These are phyloP conservation scores for Cystofilobasidium capitatum DNA, from an alignment of 768 basidiomycete genomes.

Conservation along the genomic window DNA sequence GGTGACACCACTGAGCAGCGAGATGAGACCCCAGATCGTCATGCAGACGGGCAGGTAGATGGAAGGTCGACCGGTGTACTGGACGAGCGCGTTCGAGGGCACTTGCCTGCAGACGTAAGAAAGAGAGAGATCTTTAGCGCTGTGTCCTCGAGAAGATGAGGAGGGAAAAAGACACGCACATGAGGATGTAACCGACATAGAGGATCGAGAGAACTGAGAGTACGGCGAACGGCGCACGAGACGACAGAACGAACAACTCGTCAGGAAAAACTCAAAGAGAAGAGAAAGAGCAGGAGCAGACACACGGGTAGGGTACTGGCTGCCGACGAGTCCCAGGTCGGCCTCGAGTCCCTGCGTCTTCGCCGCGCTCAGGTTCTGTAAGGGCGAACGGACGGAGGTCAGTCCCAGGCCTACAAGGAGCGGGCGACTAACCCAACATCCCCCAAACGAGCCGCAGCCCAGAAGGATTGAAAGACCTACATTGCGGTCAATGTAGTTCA, in stretches of 20 bases:
- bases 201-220: conserved; percentile 34
- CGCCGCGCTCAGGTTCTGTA: conserved; percentile 37
- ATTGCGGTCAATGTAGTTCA: conserved; percentile 43
- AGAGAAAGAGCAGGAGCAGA: conserved; percentile 42
- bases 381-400: background rate
- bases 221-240: too few species aligned
- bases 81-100: conserved; percentile 38
- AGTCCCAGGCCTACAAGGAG: background rate
- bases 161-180: background rate
- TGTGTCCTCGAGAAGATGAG: background rate
- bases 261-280: conserved; percentile 2
- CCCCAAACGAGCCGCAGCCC: too few species aligned
- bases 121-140: background rate
- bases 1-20: conserved; percentile 52
- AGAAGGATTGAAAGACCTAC: background rate
- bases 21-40: conserved; percentile 53
- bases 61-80: conserved; percentile 46
- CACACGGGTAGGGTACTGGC: conserved; percentile 45
- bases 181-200: conserved; percentile 30
- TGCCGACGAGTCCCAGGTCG: conserved; percentile 42
- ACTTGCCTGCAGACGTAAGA: conserved; percentile 28
- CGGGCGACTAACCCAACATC: too few species aligned
- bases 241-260: conserved; percentile 18
- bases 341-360: conserved; percentile 42
- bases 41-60: conserved; percentile 55